Base-by-base conservation (phyloP, 2,329 filamentous ascomycete species). In the Fusarium nematophilum region DNA sequence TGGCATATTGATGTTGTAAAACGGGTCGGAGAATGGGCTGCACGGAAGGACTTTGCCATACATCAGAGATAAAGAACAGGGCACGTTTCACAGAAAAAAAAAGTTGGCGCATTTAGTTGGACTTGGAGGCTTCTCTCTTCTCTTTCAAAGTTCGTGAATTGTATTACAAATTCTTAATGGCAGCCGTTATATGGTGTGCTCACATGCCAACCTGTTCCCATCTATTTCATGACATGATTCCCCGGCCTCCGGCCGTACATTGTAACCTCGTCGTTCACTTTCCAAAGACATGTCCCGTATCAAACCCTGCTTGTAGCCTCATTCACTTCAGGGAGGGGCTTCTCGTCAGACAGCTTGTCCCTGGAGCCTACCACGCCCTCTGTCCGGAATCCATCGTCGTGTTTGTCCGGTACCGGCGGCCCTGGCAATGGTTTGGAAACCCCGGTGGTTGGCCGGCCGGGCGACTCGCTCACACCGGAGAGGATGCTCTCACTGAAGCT, bases 401-500 rank as follows among this genome's bases (percentile, higher is more conserved):
- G 46, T 43, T 64, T 69, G 27, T 50, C 53, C 23, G 54, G 45
- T 29, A 52, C 36, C 21, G 57, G 38, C 6, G 49, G 57, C 9
- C 56, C 40, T 8, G 59, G 60, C 27, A 66, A 29, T 21, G 56
- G 18, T 30, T 59, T 48, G 27, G 46, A 43, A 13, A 40, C 37
- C 7, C 60, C 58, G n/a, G 69, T 70, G 6, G 48, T 53, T 17
- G 65, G 65, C 8, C 64, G 60, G 18, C 68, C 65, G 9, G 63
- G 59, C 6, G 66, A 68, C 18, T 69, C 70, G 53, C 73, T 74
- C 3, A 71, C 76, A 1, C 68, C 72, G 6, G 80, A 81, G 17
- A 81, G 73, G 25, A 81, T 72, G 50, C 78, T 80, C 63, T 82
- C 79, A 40, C 74, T 75, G 48, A 80, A 80, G 57, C 78, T 80